phyloP scores from a whole-genome alignment of 1,284 basidiomycete species.

The Ganoderma lingzhi region DNA sequence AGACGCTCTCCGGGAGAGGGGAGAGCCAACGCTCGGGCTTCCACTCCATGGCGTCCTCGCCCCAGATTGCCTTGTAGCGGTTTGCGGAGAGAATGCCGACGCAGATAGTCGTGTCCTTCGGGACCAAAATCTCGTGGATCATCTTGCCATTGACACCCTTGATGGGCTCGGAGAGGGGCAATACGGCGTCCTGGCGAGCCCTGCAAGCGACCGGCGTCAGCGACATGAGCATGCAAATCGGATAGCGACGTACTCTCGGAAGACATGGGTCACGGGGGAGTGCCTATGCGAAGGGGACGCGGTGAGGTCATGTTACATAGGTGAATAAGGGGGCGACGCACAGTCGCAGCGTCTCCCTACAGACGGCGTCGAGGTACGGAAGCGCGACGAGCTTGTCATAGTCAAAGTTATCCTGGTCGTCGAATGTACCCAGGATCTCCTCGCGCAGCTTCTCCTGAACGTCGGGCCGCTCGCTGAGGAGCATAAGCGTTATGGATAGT shows the following conservation, averaged over 20 bases:
- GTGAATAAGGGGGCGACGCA: conserved; percentile 3
- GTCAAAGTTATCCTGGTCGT: conserved; percentile 33
- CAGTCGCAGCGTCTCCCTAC: conserved; percentile 43
- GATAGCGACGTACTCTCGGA: conserved; percentile 15
- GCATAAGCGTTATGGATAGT: conserved; percentile 39
- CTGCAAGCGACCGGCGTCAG: conserved; percentile 16
- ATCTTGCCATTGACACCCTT: conserved; percentile 38
- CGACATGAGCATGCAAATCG: background rate
- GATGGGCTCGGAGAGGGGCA: conserved; percentile 37
- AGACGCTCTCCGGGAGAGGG: conserved; percentile 29
- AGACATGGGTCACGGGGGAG: conserved; percentile 10
- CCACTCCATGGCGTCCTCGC: conserved; percentile 60
- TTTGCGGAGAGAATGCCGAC: conserved; percentile 60
- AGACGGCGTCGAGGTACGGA: conserved; percentile 44
- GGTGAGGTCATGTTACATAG: background rate
- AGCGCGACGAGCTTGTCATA: conserved; percentile 42
- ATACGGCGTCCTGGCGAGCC: conserved; percentile 28
- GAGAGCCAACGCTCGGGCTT: conserved; percentile 46
- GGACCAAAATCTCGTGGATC: conserved; percentile 47
- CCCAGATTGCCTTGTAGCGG: conserved; percentile 57
- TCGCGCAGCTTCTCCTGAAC: conserved; percentile 35
- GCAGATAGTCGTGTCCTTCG: conserved; percentile 54
- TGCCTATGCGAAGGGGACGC: background rate
- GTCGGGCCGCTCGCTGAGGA: conserved; percentile 34
- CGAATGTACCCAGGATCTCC: conserved; percentile 35